Conservation (phyloP, 169 alveolate genomes). For the Eimeria praecox region DNA sequence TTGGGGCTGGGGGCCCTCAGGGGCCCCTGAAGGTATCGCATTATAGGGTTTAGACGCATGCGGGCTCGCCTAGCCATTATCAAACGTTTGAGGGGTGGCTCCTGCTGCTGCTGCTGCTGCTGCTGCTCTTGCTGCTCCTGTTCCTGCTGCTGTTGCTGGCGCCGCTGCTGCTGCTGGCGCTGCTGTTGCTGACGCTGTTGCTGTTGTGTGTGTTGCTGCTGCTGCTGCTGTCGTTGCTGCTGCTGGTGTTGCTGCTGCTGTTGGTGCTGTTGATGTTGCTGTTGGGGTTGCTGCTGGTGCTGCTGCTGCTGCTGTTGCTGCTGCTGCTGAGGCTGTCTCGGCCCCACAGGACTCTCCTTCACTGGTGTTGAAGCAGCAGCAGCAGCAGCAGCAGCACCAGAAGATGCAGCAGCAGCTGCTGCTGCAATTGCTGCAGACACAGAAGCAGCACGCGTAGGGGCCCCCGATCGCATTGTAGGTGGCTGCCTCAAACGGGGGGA, state of each 20-base stretch:
- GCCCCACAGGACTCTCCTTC: not conserved
- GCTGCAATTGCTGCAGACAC: too few relatives aligned
- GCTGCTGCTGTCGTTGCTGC: not conserved
- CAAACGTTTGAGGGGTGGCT: too few relatives aligned
- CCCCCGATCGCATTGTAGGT: too few relatives aligned
- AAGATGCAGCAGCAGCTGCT: not conserved
- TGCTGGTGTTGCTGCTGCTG: not conserved
- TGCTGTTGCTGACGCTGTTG: not conserved
- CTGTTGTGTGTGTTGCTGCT: slow-evolving; percentile 51
- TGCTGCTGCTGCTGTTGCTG: not conserved
- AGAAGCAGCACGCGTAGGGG: too few relatives aligned
- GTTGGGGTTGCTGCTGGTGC: slow-evolving; percentile 39
- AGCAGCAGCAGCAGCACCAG: not conserved
- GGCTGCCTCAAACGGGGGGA: too few relatives aligned
- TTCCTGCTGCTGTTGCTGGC: not conserved
- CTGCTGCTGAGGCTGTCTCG: not conserved
- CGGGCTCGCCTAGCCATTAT: too few relatives aligned
- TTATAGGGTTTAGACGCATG: not conserved
- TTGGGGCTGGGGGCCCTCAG: too few relatives aligned
- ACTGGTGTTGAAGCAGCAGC: not conserved
- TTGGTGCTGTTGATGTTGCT: slow-evolving; percentile 29
- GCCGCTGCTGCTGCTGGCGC: not conserved
- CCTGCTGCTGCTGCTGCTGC: not conserved
- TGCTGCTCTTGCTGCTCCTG: not conserved
- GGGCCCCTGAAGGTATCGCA: not conserved